These are phyloP conservation scores for Ulota crispa DNA, from an alignment of 225 moss, liverwort and hornwort species.

Conservation along the genomic window DNA sequence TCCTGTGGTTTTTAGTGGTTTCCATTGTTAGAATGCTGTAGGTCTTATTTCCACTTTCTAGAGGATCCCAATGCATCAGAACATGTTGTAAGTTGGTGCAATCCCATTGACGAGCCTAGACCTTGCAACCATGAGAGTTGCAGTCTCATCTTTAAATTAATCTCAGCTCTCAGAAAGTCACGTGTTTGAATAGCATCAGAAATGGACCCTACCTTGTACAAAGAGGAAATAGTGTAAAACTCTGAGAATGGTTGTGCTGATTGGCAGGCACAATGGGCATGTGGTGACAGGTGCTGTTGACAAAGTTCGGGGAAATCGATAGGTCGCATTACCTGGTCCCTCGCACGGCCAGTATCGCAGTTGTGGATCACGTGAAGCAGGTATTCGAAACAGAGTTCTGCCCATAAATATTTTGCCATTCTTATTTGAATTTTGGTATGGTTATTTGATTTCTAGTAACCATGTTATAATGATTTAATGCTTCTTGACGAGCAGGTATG, in stretches of 20 bases:
- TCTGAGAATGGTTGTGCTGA: constrained; percentile 97
- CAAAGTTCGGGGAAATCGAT: constrained; percentile 83
- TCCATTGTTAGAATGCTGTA: neutral
- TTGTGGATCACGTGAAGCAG: constrained; percentile 96
- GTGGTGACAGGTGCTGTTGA: constrained; percentile 99
- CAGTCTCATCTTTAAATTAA: neutral
- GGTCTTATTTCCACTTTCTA: neutral
- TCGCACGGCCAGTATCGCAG: constrained; percentile 83
- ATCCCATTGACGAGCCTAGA: neutral
- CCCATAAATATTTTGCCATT: neutral
- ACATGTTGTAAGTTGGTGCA: neutral
- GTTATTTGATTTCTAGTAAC: neutral
- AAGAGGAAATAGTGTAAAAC: constrained; percentile 59
- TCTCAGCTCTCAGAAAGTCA: neutral
- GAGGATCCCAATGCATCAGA: neutral
- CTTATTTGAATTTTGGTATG: neutral
- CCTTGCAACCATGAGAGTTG: neutral
- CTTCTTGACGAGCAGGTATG: constrained; percentile 53
- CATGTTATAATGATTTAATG: neutral
- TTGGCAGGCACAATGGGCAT: constrained; percentile 99
- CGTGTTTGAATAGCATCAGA: neutral
- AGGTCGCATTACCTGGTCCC: constrained; percentile 78
- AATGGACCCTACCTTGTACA: neutral
- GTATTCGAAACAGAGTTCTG: constrained; percentile 11
- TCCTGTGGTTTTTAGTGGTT: neutral